Percentiles rank a stretch among this genome's conserved stretches.
These are phyloP conservation scores for Carallia brachiata DNA, from an alignment of 345 rosid genomes.

Conservation along the genomic window DNA sequence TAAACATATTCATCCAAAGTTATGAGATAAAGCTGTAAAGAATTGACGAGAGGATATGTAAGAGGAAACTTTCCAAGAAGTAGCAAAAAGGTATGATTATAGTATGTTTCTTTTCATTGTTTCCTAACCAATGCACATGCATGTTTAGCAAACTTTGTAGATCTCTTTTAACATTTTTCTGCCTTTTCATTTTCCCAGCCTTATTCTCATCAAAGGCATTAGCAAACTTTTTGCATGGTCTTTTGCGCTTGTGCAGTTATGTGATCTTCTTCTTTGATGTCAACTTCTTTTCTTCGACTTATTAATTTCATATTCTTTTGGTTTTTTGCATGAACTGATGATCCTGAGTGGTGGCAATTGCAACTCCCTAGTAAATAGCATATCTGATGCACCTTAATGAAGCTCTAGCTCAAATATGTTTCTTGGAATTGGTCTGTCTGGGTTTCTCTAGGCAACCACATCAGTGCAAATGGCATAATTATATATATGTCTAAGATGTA, in stretches of 20 bases:
- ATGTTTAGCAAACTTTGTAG: no score
- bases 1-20: slow-evolving; percentile 64
- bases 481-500: neutral
- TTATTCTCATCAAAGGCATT: no score
- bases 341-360: slow-evolving; percentile 74
- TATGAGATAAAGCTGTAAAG: slow-evolving; percentile 89
- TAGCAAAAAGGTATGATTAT: slow-evolving; percentile 64
- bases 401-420: slow-evolving; percentile 76
- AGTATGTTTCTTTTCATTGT: neutral
- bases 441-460: neutral
- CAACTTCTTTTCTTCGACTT: neutral
- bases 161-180: no score
- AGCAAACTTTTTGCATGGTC: no score
- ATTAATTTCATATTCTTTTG: neutral
- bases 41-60: slow-evolving; percentile 81
- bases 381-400: slow-evolving; percentile 88
- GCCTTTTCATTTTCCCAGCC: no score
- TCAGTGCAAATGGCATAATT: slow-evolving; percentile 5
- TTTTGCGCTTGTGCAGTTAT: no score
- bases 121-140: neutral
- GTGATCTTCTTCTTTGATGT: no score
- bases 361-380: slow-evolving; percentile 95
- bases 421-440: slow-evolving; percentile 77
- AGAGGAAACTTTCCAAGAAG: slow-evolving; percentile 97
- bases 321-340: no score